Evolutionary conservation across 1,284 basidiomycete species (phyloP).

Genomic region (Leccinum fallax): DNA sequence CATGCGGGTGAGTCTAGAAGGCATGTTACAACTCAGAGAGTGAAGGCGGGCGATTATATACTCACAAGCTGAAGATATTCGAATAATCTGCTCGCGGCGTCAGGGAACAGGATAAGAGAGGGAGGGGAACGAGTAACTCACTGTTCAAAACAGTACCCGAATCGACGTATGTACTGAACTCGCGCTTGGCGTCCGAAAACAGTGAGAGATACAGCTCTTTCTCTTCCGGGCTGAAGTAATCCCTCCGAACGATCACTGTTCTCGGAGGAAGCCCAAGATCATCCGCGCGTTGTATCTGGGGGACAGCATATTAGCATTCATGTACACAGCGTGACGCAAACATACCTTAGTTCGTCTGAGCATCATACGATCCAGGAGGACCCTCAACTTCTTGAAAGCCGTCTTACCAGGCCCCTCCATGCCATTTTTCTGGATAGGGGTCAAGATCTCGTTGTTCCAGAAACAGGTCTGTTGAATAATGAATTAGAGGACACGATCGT

Average conservation of each 20-base stretch:
- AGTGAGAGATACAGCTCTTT: slow-evolving; percentile 94
- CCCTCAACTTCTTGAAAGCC: slow-evolving; percentile 90
- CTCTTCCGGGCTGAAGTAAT: slow-evolving; percentile 96
- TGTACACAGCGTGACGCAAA: not conserved
- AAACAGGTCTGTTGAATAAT: slow-evolving; percentile 63
- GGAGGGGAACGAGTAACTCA: slow-evolving; percentile 42
- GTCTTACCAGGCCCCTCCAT: slow-evolving; percentile 72
- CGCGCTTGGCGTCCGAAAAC: slow-evolving; percentile 91
- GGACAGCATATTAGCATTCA: slow-evolving; percentile 29
- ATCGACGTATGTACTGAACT: slow-evolving; percentile 91
- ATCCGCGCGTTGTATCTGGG: slow-evolving; percentile 94
- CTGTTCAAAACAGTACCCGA: slow-evolving; percentile 92
- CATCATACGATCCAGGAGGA: slow-evolving; percentile 96
- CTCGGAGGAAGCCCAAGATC: slow-evolving; percentile 97
- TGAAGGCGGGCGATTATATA: slow-evolving; percentile 11
- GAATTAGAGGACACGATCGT: slow-evolving; percentile 6
- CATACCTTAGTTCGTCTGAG: slow-evolving; percentile 79
- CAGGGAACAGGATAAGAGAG: slow-evolving; percentile 1
- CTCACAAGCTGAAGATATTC: slow-evolving; percentile 88
- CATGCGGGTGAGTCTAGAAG: slow-evolving; percentile 76
- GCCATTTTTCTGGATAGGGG: slow-evolving; percentile 88
- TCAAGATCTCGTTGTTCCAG: slow-evolving; percentile 94
- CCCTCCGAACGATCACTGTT: slow-evolving; percentile 85
- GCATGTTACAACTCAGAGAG: not conserved
- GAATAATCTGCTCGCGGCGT: slow-evolving; percentile 73